Evolutionary conservation across 768 basidiomycete genomes (phyloP), one percentile per base, ranked within the genome.

Genomic region (Sporobolomyces phaffii): DNA sequence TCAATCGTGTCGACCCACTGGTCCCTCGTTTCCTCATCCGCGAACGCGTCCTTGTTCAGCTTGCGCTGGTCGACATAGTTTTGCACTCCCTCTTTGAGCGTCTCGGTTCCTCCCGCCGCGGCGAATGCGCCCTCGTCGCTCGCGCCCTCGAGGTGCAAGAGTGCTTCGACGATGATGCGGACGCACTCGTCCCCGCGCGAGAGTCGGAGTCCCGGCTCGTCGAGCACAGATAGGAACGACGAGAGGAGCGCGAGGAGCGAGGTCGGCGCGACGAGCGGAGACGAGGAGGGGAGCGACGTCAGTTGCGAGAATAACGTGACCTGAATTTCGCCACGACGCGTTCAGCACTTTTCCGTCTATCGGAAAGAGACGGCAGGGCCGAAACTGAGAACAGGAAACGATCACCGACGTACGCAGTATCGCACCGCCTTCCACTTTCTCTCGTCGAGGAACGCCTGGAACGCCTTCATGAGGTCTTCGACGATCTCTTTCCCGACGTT

Each of bases 221-320:
- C 89, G 24, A 96, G 80, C 5, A 94, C 93, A 1, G 87, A 82
- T 4, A 86, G 85, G 76, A 96, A 90, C 0, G 91, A 88, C 69
- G 87, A 85, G 29, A 96, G 82, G 33, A 96, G 83, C 10, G 85
- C 82, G 48, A 88, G 80, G 81, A 97, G 84, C 4, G 92, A 93
- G 13, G 86, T 83, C 0, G 85, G 77, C 3, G 89, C 86, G 56
- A 97, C 83, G 2, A 93, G 44, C 0, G 73, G 69, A 17, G 51
- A 78, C 0, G 60, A 33, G 28, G 50, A 3, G 1, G 59, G 44
- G 2, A 90, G 85, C 4, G 87, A 82, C 34, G 89, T 87, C 50
- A 96, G 78, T 74, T 93, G 89, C 2, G 92, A 87, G 75, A 98
- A 96, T 77, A 98, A 89, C 68, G 91, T 90, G 18, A 97, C 87